Evolutionary conservation across 306 rosid genomes (phyloP).

Genomic region (Gastrolobium villosum): DNA sequence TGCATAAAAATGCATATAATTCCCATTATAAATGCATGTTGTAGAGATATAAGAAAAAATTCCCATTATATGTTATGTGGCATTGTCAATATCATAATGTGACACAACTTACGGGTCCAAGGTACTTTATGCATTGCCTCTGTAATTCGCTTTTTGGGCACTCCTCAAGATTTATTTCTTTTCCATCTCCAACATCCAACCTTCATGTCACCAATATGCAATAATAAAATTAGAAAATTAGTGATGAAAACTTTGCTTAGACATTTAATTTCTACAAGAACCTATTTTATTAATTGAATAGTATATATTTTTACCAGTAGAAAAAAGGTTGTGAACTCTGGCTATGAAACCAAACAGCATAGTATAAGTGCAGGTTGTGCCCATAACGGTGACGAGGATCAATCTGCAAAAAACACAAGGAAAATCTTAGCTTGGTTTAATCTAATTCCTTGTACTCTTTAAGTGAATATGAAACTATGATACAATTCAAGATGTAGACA

Average conservation of each 20-base stretch:
- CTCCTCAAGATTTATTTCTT: slow-evolving; percentile 66
- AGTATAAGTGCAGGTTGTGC: slow-evolving; percentile 80
- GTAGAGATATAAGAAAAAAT: too few species aligned
- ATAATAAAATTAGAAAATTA: slow-evolving; percentile 29
- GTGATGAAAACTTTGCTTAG: background rate
- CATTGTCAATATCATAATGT: background rate
- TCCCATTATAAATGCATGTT: background rate
- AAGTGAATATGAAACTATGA: background rate
- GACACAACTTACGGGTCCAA: slow-evolving; percentile 75
- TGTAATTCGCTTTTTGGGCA: slow-evolving; percentile 71
- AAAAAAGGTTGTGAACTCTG: slow-evolving; percentile 84
- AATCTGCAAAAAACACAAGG: slow-evolving; percentile 53
- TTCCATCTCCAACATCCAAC: slow-evolving; percentile 96
- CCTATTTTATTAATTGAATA: background rate
- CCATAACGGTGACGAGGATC: slow-evolving; percentile 96
- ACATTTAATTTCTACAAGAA: background rate
- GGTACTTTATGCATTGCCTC: slow-evolving; percentile 80
- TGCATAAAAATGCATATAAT: background rate
- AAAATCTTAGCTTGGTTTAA: background rate
- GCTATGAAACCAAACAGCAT: slow-evolving; percentile 71
- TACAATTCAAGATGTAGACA: slow-evolving; percentile 14
- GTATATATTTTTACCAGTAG: slow-evolving; percentile 66
- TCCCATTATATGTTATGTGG: slow-evolving; percentile 27
- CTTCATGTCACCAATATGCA: slow-evolving; percentile 55
- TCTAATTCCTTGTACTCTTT: background rate